Conservation (phyloP, 2,329 filamentous ascomycete genomes). For the Domatiomyces globalis region DNA sequence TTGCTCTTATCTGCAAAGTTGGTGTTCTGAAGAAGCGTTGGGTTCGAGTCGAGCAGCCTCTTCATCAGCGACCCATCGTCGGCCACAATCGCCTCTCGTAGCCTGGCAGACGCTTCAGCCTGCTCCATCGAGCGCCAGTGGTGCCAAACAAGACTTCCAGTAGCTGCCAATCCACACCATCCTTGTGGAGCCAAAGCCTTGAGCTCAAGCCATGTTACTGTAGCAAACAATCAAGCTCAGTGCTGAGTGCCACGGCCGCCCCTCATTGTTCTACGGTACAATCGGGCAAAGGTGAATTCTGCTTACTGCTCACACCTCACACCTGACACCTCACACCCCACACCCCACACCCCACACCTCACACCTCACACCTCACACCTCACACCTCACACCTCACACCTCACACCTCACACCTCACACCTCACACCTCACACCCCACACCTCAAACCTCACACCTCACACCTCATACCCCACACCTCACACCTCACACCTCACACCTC, state of each 20-base stretch:
- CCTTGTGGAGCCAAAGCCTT: neutral
- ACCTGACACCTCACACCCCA: no score
- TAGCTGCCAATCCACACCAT: neutral
- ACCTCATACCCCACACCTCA: no score
- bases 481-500: no score
- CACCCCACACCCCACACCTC: no score
- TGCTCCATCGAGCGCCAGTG: neutral
- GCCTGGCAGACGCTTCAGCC: constrained; percentile 56
- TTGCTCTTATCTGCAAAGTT: constrained; percentile 64
- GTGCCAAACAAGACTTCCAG: neutral
- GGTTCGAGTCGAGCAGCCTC: constrained; percentile 63
- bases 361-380: no score
- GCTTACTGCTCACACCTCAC: no score
- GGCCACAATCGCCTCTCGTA: constrained; percentile 67
- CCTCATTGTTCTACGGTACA: no score
- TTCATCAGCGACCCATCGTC: constrained; percentile 59
- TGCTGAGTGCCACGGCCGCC: neutral
- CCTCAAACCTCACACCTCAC: no score
- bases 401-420: no score
- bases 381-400: no score
- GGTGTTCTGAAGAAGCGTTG: constrained; percentile 60
- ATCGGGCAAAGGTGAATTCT: no score
- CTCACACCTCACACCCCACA: no score
- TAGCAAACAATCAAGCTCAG: neutral
- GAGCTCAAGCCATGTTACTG: neutral